These are phyloP conservation scores for Aspergillus fructus DNA, from an alignment of 2,329 filamentous ascomycete species.

Conservation along the genomic window DNA sequence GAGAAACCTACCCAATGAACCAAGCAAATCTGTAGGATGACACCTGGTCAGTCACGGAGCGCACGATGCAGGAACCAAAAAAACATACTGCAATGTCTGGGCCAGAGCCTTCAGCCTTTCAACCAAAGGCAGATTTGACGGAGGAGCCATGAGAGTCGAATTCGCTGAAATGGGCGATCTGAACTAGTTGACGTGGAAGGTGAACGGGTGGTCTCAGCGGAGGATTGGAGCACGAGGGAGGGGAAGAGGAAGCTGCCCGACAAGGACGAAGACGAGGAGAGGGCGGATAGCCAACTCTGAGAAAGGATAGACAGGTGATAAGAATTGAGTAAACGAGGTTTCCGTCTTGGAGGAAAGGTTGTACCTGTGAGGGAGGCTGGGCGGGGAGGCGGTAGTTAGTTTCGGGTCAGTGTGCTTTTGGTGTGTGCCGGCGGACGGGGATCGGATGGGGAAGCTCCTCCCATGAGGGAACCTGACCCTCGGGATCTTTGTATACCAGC, in stretches of 20 bases:
- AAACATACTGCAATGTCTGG: conserved; percentile 85
- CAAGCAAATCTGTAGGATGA: conserved; percentile 58
- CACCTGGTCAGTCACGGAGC: conserved; percentile 31
- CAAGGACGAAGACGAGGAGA: conserved; percentile 2
- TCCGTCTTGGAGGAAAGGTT: not conserved
- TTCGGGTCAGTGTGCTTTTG: conserved; percentile 7
- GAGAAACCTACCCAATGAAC: conserved; percentile 71
- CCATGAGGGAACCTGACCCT: not conserved
- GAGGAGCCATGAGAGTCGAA: conserved; percentile 61
- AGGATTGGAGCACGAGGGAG: not conserved
- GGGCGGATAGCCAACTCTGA: not conserved
- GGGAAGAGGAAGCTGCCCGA: not conserved
- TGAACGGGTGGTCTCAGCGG: not conserved
- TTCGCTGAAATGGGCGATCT: not conserved
- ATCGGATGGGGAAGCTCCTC: conserved; percentile 1
- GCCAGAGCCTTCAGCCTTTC: conserved; percentile 76
- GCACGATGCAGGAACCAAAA: conserved; percentile 20
- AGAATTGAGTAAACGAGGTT: conserved; percentile 17
- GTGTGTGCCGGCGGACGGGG: conserved; percentile 1
- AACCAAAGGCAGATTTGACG: conserved; percentile 66
- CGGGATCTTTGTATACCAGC: conserved; percentile 4
- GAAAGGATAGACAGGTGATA: conserved; percentile 9
- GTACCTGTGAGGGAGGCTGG: conserved; percentile 18
- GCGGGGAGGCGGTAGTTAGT: conserved; percentile 14
- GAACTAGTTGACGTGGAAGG: conserved; percentile 4